Evolutionary conservation across 306 rosid species (phyloP).

Genomic region (Vigna hirtella): DNA sequence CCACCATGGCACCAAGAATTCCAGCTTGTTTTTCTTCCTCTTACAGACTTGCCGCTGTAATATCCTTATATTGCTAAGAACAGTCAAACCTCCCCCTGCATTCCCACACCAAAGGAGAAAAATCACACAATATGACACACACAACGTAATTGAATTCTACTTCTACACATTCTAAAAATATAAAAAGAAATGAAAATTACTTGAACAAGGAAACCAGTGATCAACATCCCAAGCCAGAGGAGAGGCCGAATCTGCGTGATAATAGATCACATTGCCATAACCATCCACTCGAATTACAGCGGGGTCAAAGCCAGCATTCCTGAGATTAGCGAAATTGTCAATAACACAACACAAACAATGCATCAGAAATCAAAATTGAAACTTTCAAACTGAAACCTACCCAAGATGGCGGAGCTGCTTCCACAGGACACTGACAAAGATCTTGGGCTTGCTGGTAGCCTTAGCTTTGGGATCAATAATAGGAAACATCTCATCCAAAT

Average conservation of each 20-base stretch:
- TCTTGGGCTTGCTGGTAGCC: conserved; percentile 75
- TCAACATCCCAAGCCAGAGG: conserved; percentile 98
- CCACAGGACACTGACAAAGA: conserved; percentile 83
- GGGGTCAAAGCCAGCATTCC: conserved; percentile 99
- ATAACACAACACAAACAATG: neutral
- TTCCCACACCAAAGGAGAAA: conserved; percentile 35
- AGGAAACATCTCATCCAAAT: conserved; percentile 75
- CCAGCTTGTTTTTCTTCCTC: conserved; percentile 82
- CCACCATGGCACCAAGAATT: conserved; percentile 98
- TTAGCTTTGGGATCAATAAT: conserved; percentile 77
- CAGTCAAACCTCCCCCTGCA: conserved; percentile 96
- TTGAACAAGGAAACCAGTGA: conserved; percentile 99
- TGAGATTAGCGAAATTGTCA: conserved; percentile 42
- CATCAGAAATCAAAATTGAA: conserved; percentile 12
- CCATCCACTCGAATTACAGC: conserved; percentile 85
- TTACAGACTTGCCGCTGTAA: conserved; percentile 82
- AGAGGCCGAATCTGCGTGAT: conserved; percentile 93
- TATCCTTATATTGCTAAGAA: conserved; percentile 88
- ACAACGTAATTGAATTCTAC: neutral
- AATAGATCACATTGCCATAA: conserved; percentile 88
- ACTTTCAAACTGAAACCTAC: conserved; percentile 51
- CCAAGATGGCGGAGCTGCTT: conserved; percentile 95
- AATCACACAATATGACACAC: neutral
- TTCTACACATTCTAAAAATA: conserved; percentile 10
- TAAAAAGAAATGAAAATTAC: conserved; percentile 45